Conservation (phyloP, 2,329 filamentous ascomycete species). For the Elsinoe arachidis region DNA sequence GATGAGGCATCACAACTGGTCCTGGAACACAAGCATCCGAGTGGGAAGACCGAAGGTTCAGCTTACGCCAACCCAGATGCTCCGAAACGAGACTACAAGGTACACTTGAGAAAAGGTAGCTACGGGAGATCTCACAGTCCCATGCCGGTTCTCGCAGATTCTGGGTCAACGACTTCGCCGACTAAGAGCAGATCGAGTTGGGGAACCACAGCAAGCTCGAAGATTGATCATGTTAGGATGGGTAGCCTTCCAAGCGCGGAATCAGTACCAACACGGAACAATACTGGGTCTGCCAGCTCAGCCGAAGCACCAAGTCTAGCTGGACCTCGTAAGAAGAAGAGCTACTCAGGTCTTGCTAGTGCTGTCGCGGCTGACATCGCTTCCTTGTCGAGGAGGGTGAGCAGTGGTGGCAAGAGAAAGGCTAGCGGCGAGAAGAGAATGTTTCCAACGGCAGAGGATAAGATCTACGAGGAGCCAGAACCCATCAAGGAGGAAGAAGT, state of each 20-base stretch:
- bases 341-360: slow-evolving; percentile 29
- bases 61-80: slow-evolving; percentile 28
- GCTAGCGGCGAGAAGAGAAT: slow-evolving; percentile 38
- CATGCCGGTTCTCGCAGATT: slow-evolving; percentile 15
- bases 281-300: slow-evolving; percentile 15
- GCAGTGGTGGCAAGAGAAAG: slow-evolving; percentile 52
- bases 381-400: slow-evolving; percentile 40
- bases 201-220: neutral
- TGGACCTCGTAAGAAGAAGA: slow-evolving; percentile 22
- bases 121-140: slow-evolving; percentile 49
- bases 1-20: slow-evolving; percentile 72
- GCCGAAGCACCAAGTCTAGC: neutral
- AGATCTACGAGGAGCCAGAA: slow-evolving; percentile 78
- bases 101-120: slow-evolving; percentile 61
- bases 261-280: no score
- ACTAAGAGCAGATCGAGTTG: neutral
- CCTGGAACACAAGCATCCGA: slow-evolving; percentile 50
- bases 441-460: slow-evolving; percentile 62
- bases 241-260: no score
- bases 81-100: slow-evolving; percentile 47
- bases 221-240: neutral
- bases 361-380: slow-evolving; percentile 28
- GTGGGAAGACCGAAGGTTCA: slow-evolving; percentile 50
- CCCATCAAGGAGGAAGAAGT: slow-evolving; percentile 11
- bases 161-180: neutral